These are phyloP conservation scores for Auriculariales sp. DNA, from an alignment of 768 basidiomycete genomes.

Conservation along the genomic window DNA sequence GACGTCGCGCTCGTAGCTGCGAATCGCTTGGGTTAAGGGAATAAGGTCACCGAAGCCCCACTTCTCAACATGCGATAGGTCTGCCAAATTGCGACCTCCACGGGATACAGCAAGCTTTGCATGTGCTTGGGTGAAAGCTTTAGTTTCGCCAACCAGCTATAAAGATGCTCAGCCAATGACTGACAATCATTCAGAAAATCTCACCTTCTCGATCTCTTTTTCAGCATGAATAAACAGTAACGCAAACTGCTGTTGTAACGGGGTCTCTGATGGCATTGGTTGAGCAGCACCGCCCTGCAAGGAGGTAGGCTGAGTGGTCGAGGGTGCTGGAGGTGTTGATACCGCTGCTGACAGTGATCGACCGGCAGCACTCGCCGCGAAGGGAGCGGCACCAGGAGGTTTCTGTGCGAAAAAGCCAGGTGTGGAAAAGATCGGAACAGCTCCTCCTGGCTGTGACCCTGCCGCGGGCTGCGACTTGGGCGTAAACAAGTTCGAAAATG, in stretches of 20 bases:
- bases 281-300: not conserved
- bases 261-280: constrained; percentile 30
- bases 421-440: no score
- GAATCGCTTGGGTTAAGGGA: constrained; percentile 35
- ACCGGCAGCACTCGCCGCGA: not conserved
- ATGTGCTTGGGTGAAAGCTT: constrained; percentile 21
- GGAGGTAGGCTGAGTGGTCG: not conserved
- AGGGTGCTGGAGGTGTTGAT: constrained; percentile 6
- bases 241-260: constrained; percentile 54
- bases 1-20: constrained; percentile 36
- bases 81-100: constrained; percentile 26
- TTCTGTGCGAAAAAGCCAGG: not conserved
- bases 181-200: constrained; percentile 13
- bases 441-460: no score
- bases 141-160: constrained; percentile 32
- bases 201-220: constrained; percentile 45
- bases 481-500: not conserved
- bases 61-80: constrained; percentile 31
- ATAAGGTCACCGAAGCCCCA: constrained; percentile 41
- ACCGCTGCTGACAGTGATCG: not conserved
- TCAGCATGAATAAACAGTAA: constrained; percentile 30
- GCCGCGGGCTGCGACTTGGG: no score
- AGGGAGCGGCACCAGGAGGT: not conserved
- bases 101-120: constrained; percentile 22
- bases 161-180: not conserved